phyloP scores from a whole-genome alignment of 192 early-diverging fungal species.

The Lobosporangium transversale region DNA sequence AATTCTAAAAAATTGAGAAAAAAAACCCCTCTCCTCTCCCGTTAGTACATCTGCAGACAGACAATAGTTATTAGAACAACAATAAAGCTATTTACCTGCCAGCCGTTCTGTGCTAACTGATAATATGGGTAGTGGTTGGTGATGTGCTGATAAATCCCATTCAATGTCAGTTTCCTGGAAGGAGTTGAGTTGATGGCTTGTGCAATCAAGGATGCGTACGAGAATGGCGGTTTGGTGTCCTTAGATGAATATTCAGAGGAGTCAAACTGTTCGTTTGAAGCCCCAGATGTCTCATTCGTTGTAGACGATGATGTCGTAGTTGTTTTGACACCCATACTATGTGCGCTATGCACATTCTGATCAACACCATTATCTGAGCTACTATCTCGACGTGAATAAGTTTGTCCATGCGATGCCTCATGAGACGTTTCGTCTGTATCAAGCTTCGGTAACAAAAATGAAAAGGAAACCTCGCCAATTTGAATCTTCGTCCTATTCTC shows the following conservation, averaged over 20 bases:
- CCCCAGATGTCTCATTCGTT: slow-evolving; percentile 3
- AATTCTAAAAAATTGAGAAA: slow-evolving; percentile 71
- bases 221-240: slow-evolving; percentile 78
- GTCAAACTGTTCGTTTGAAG: slow-evolving; percentile 20
- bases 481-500: slow-evolving; percentile 80
- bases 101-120: slow-evolving; percentile 73
- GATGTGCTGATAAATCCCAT: slow-evolving; percentile 87
- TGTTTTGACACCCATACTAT: background rate
- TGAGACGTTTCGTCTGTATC: slow-evolving; percentile 41
- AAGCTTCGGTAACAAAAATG: slow-evolving; percentile 78
- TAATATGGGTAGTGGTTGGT: slow-evolving; percentile 84
- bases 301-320: background rate
- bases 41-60: background rate
- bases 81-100: slow-evolving; percentile 62
- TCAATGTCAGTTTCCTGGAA: slow-evolving; percentile 78
- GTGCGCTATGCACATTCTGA: background rate
- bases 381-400: slow-evolving; percentile 2
- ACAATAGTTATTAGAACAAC: background rate
- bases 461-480: slow-evolving; percentile 84
- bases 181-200: slow-evolving; percentile 79
- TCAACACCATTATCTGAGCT: background rate
- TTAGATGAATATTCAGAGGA: slow-evolving; percentile 38
- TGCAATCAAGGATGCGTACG: slow-evolving; percentile 85
- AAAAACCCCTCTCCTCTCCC: background rate
- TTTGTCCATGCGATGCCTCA: slow-evolving; percentile 5